These are phyloP conservation scores for Coniochaeta hoffmannii DNA, from an alignment of 2,329 filamentous ascomycete species.

Conservation along the genomic window DNA sequence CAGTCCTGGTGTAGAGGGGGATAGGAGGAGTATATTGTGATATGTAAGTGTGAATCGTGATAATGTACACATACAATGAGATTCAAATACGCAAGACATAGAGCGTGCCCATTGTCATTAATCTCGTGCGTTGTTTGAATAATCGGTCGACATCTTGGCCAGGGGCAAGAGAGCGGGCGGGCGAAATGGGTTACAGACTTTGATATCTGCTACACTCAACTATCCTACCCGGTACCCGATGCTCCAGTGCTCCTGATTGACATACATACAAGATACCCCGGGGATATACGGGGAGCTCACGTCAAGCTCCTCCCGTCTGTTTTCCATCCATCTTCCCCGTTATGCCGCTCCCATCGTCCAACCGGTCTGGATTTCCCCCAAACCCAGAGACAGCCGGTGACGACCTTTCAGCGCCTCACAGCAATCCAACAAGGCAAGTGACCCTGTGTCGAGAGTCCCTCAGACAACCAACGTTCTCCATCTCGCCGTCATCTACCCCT, in stretches of 20 bases:
- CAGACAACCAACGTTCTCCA: background rate
- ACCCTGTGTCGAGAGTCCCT: too few species aligned
- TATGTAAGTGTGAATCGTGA: background rate
- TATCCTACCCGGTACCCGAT: background rate
- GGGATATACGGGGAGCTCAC: background rate
- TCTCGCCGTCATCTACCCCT: background rate
- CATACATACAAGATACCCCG: background rate
- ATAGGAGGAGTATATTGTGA: background rate
- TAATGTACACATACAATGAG: background rate
- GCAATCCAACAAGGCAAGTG: too few species aligned
- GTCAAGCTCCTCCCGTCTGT: background rate
- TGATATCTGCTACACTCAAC: background rate
- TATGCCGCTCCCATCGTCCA: background rate
- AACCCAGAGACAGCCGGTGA: background rate
- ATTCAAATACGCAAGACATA: background rate
- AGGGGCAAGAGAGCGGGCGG: too few species aligned
- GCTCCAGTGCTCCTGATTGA: slow-evolving; percentile 1
- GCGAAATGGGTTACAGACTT: background rate
- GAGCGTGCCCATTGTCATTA: background rate
- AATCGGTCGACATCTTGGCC: too few species aligned
- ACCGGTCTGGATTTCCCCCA: background rate
- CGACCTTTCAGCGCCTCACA: background rate
- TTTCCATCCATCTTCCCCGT: background rate
- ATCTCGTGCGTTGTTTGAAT: too few species aligned
- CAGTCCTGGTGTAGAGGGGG: background rate